A percentile compares a stretch with the other conserved stretches of the same genome.
phyloP scores from a whole-genome alignment of 2,329 filamentous ascomycete genomes.

The Cladophialophora yegresii region DNA sequence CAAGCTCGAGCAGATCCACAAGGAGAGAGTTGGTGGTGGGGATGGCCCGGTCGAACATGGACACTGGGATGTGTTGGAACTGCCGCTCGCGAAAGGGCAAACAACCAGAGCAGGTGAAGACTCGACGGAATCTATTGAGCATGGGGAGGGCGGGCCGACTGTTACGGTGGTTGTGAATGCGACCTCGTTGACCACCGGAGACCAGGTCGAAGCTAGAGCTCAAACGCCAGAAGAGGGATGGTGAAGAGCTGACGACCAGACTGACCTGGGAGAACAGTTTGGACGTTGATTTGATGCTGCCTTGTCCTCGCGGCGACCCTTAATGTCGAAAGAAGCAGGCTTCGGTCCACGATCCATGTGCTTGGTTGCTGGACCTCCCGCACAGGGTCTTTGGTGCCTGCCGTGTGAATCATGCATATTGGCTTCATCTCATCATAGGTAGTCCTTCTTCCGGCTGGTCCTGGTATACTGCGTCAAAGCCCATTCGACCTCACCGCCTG shows the following conservation, averaged over 20 bases:
- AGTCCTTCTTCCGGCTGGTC: conserved; percentile 93
- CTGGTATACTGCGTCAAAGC: conserved; percentile 92
- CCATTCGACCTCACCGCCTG: conserved; percentile 92
- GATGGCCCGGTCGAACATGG: conserved; percentile 24
- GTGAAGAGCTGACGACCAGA: conserved; percentile 3
- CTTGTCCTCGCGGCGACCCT: neutral
- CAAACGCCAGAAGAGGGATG: conserved; percentile 26
- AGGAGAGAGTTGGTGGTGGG: conserved; percentile 5
- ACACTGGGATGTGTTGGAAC: conserved; percentile 13
- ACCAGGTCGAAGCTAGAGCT: conserved; percentile 41
- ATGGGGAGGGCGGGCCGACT: conserved; percentile 30
- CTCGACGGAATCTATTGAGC: conserved; percentile 25
- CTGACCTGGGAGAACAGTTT: neutral
- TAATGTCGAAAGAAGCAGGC: neutral
- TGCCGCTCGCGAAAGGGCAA: conserved; percentile 32
- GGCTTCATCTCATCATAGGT: conserved; percentile 63
- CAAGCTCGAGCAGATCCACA: conserved; percentile 32
- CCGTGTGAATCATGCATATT: neutral
- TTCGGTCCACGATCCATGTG: neutral
- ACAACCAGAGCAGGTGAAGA: conserved; percentile 15
- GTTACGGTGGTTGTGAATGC: conserved; percentile 26
- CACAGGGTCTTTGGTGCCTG: neutral
- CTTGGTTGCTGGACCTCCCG: neutral
- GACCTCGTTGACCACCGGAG: conserved; percentile 7
- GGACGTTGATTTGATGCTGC: neutral